These are phyloP conservation scores for Flaveria trinervia DNA, from an alignment of 129 eudicot species.

Conservation along the genomic window DNA sequence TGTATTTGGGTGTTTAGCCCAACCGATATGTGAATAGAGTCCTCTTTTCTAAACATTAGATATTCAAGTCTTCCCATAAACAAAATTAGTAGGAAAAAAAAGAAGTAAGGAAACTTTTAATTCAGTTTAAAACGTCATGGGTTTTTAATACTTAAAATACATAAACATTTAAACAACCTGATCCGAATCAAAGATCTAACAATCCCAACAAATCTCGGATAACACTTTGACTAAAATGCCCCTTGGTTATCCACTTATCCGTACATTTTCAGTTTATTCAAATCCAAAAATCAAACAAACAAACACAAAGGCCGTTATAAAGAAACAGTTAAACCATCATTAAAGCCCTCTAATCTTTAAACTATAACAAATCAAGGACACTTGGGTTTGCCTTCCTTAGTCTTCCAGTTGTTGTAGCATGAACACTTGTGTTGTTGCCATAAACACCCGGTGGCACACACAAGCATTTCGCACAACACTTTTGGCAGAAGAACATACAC, in stretches of 20 bases:
- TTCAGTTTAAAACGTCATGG: no score
- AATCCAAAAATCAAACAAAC: conserved; percentile 2
- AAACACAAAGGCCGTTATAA: background rate
- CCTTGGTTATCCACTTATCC: conserved; percentile 39
- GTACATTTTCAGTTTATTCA: conserved; percentile 28
- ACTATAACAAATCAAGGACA: conserved; percentile 45
- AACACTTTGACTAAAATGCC: conserved; percentile 40
- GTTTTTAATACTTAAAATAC: no score
- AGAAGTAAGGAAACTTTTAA: no score
- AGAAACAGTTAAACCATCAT: conserved; percentile 13
- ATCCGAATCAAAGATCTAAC: background rate
- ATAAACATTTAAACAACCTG: background rate
- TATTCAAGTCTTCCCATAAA: no score
- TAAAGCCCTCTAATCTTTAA: conserved; percentile 2
- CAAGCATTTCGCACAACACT: conserved; percentile 61
- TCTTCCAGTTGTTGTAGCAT: conserved; percentile 80
- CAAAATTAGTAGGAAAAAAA: no score
- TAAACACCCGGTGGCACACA: conserved; percentile 62
- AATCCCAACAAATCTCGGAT: conserved; percentile 19
- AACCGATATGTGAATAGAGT: no score
- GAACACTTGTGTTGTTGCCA: conserved; percentile 55
- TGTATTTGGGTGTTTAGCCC: no score
- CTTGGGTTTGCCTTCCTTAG: conserved; percentile 65
- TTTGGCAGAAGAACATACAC: conserved; percentile 65
- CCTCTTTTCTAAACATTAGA: no score